phyloP scores from a whole-genome alignment of 169 alveolate genomes.

The Ichthyophthirius multifiliis region DNA sequence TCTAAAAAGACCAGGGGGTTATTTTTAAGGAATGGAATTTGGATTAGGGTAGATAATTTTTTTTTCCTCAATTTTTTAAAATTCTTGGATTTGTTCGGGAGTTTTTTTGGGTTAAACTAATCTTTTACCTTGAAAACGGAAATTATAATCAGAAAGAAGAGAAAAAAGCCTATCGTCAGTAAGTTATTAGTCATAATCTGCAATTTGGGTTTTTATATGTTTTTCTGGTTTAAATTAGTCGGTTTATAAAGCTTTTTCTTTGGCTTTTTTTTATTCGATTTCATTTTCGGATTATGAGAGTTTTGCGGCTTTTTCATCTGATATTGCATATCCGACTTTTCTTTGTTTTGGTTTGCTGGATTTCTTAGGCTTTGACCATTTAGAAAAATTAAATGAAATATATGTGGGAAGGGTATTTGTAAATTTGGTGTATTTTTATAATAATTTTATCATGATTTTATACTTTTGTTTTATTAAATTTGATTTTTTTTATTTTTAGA shows the following conservation, averaged over 20 bases:
- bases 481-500: too few species aligned
- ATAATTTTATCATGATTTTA: too few species aligned
- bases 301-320: conserved; percentile 17
- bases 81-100: neutral
- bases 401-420: too few species aligned
- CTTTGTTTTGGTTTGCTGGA: neutral
- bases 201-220: neutral
- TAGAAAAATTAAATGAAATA: neutral
- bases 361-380: conserved; percentile 23
- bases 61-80: neutral
- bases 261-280: neutral
- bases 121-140: neutral
- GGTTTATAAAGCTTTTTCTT: neutral
- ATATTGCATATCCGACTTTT: neutral
- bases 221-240: neutral
- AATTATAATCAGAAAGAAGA: neutral
- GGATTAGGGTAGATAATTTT: neutral
- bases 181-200: neutral
- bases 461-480: too few species aligned
- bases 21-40: neutral
- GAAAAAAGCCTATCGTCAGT: neutral
- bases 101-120: neutral
- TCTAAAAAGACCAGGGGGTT: neutral
- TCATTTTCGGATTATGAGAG: conserved; percentile 5
- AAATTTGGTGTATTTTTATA: too few species aligned